A percentile compares a stretch with the other conserved stretches of the same genome.
These are phyloP conservation scores for Straminergon stramineum DNA, from an alignment of 225 moss, liverwort and hornwort genomes.

Conservation along the genomic window DNA sequence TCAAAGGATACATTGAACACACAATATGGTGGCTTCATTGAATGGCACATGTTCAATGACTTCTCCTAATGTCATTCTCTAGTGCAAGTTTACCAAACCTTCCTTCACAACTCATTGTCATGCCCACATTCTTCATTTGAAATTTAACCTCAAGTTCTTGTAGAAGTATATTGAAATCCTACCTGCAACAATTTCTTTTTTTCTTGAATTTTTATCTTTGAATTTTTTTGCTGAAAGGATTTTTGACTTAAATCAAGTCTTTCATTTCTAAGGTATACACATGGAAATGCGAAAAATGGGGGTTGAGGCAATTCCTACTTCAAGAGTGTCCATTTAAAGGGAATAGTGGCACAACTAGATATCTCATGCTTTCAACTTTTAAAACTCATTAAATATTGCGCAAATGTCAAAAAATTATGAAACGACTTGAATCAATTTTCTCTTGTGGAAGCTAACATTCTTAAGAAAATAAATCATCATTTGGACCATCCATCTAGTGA, in stretches of 20 bases:
- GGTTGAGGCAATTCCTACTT: background rate
- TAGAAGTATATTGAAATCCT: background rate
- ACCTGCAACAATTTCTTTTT: background rate
- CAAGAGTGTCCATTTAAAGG: background rate
- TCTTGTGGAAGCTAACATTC: accelerated
- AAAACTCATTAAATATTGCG: background rate
- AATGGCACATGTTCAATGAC: background rate
- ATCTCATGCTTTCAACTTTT: background rate
- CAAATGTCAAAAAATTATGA: accelerated
- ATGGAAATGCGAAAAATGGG: background rate
- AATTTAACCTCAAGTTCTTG: background rate
- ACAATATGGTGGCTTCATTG: background rate
- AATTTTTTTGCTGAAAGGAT: background rate
- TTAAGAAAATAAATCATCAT: background rate
- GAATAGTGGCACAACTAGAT: background rate
- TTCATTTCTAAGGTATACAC: background rate
- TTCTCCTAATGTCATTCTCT: background rate
- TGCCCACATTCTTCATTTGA: background rate
- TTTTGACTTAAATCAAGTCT: background rate
- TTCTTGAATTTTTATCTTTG: background rate
- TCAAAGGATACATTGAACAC: background rate
- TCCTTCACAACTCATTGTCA: background rate
- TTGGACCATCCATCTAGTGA: background rate
- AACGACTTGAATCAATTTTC: background rate
- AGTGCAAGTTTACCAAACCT: accelerated